phyloP scores from a whole-genome alignment of 2,329 filamentous ascomycete species.

The Cryphonectria parasitica region DNA sequence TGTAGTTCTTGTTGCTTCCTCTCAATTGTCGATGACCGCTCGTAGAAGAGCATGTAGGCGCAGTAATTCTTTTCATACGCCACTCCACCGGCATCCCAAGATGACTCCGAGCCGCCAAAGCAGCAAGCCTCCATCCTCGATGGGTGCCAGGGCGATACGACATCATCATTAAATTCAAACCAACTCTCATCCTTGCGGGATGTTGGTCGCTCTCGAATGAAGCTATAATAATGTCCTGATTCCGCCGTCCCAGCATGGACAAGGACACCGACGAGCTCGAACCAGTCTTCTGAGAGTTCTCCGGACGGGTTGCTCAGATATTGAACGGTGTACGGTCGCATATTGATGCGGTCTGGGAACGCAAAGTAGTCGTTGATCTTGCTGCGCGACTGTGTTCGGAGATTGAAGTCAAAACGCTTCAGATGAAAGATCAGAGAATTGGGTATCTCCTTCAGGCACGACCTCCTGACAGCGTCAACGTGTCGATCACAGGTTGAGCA shows the following conservation, averaged over 20 bases:
- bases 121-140: constrained; percentile 73
- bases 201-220: constrained; percentile 77
- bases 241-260: constrained; percentile 93
- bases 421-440: constrained; percentile 95
- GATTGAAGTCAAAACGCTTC: constrained; percentile 84
- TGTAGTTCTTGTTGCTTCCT: constrained; percentile 54
- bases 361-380: constrained; percentile 97
- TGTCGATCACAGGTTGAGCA: constrained; percentile 87
- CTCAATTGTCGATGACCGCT: constrained; percentile 71
- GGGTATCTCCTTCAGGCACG: constrained; percentile 89
- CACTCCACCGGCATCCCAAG: constrained; percentile 50
- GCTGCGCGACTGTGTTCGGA: constrained; percentile 75
- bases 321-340: constrained; percentile 88
- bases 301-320: constrained; percentile 69
- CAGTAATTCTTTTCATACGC: constrained; percentile 74
- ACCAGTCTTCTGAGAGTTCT: constrained; percentile 69
- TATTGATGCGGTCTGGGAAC: constrained; percentile 82
- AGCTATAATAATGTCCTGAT: constrained; percentile 97
- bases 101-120: constrained; percentile 71
- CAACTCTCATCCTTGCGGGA: constrained; percentile 59
- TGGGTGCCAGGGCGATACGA: constrained; percentile 76
- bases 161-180: constrained; percentile 95
- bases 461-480: constrained; percentile 90
- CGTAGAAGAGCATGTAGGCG: constrained; percentile 98
- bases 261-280: constrained; percentile 92